phyloP scores from a whole-genome alignment of 2,329 filamentous ascomycete species.

The Hymenoscyphus linearis region DNA sequence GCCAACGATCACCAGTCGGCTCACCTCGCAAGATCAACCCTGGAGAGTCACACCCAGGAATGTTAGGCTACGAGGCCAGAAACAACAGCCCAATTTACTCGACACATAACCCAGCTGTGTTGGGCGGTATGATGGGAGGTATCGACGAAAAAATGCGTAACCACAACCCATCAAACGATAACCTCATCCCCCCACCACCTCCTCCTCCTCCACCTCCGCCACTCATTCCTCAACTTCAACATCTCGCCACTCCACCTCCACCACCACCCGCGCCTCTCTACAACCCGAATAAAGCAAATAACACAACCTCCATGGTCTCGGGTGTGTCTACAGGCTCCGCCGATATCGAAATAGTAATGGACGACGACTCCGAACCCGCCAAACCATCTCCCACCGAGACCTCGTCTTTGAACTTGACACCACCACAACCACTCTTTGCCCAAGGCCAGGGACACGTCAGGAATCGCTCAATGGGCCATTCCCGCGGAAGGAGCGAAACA shows the following conservation, averaged over 20 bases:
- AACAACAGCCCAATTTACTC: conserved; percentile 27
- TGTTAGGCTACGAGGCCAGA: conserved; percentile 27
- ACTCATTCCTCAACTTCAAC: conserved; percentile 57
- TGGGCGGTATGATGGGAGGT: conserved; percentile 32
- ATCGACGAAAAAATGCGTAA: conserved; percentile 42
- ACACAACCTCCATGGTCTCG: conserved; percentile 36
- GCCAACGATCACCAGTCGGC: conserved; percentile 14
- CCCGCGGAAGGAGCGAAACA: conserved; percentile 50
- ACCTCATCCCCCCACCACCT: conserved; percentile 45
- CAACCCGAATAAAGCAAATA: conserved; percentile 29
- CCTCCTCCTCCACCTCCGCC: conserved; percentile 48
- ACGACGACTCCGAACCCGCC: conserved; percentile 40
- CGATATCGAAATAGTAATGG: conserved; percentile 63
- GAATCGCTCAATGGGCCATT: conserved; percentile 38
- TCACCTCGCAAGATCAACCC: conserved; percentile 30
- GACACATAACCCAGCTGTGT: conserved; percentile 20
- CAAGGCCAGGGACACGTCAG: conserved; percentile 10
- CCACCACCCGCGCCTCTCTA: conserved; percentile 56
- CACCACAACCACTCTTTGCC: conserved; percentile 38
- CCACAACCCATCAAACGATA: conserved; percentile 43
- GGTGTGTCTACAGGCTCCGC: conserved; percentile 46
- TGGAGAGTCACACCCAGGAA: conserved; percentile 30
- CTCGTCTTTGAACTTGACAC: neutral
- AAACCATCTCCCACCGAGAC: conserved; percentile 7
- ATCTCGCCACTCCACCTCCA: conserved; percentile 55